phyloP scores from a whole-genome alignment of 148 eudicot genomes.

The Arbutus unedo region DNA sequence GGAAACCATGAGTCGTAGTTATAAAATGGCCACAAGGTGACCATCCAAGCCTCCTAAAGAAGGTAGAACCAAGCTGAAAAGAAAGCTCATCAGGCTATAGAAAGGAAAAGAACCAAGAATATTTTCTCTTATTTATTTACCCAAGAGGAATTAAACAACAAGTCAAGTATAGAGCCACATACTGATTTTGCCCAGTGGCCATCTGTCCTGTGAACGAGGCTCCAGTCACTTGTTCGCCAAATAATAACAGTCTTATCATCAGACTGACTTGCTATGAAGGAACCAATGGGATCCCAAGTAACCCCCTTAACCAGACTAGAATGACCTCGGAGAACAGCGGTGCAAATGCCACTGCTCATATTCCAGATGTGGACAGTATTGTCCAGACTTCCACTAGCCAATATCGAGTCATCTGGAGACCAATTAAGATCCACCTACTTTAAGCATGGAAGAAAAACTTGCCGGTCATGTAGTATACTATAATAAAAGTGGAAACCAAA shows the following conservation, averaged over 20 bases:
- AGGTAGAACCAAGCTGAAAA: conserved; percentile 96
- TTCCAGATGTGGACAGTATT: conserved; percentile 95
- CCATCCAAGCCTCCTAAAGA: conserved; percentile 98
- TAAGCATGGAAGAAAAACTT: conserved; percentile 51
- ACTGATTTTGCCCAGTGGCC: conserved; percentile 99
- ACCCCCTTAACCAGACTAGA: conserved; percentile 98
- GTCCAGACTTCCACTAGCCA: conserved; percentile 96
- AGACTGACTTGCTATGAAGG: conserved; percentile 94
- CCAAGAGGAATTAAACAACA: not conserved
- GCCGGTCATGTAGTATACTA: conserved; percentile 36
- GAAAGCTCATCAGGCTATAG: conserved; percentile 16
- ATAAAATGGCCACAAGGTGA: conserved; percentile 98
- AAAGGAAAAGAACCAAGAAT: conserved; percentile 12
- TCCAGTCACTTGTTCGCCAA: conserved; percentile 98
- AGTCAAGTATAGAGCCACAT: conserved; percentile 24
- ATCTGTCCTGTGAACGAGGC: conserved; percentile 94
- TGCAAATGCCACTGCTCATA: conserved; percentile 87
- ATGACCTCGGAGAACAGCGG: conserved; percentile 95
- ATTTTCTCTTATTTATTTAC: not conserved
- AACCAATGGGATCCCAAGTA: conserved; percentile 99
- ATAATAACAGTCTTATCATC: conserved; percentile 97
- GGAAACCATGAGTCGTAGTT: conserved; percentile 97
- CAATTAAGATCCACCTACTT: conserved; percentile 99
- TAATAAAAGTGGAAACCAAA: not conserved
- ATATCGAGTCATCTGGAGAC: conserved; percentile 95